Conservation (phyloP, 345 rosid species). For the Passiflora organensis region DNA sequence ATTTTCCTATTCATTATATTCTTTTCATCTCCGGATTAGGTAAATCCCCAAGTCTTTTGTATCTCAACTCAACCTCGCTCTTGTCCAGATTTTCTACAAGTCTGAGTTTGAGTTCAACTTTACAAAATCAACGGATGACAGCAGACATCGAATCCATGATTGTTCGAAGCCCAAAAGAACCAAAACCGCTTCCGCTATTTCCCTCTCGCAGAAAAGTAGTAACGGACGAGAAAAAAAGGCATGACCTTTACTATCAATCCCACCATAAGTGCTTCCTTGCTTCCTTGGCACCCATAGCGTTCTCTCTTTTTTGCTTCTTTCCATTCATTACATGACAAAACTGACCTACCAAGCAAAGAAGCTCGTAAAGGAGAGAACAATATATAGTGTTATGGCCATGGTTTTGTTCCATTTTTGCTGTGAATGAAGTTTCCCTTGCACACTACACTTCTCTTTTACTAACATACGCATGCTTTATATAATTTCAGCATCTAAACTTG, state of each 20-base stretch:
- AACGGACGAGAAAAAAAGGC: conserved; percentile 13
- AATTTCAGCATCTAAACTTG: conserved; percentile 1
- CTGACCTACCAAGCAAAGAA: conserved; percentile 49
- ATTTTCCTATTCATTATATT: too few species aligned
- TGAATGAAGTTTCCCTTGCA: conserved; percentile 26
- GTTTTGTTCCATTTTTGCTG: background rate
- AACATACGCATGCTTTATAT: conserved; percentile 5
- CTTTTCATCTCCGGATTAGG: too few species aligned
- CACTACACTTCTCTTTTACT: conserved; percentile 12
- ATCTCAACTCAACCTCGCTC: too few species aligned
- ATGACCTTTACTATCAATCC: background rate
- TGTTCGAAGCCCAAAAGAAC: background rate
- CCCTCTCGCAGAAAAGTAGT: background rate
- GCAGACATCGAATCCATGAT: too few species aligned
- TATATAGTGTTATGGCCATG: background rate
- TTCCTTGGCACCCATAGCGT: conserved; percentile 26
- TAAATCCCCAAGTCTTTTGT: too few species aligned
- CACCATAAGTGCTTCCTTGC: conserved; percentile 41
- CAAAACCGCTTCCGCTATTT: background rate
- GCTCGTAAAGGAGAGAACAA: background rate
- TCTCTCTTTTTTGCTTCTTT: background rate
- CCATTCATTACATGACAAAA: conserved; percentile 19
- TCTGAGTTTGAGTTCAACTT: too few species aligned
- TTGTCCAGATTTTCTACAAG: too few species aligned
- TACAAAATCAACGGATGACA: too few species aligned